phyloP scores from a whole-genome alignment of 768 basidiomycete species.

The Phaeolepiota aurea region DNA sequence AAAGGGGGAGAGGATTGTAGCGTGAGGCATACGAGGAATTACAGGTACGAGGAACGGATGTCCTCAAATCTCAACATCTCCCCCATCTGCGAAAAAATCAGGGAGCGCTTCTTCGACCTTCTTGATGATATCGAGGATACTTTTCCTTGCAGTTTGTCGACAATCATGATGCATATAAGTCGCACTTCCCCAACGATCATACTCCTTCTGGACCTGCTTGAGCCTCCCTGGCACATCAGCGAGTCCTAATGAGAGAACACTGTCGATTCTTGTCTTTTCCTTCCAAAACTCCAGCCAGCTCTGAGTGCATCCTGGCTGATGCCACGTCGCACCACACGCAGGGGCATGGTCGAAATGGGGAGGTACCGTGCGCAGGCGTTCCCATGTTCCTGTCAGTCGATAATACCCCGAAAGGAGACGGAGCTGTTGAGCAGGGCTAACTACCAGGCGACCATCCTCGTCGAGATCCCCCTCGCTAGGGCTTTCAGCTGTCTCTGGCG shows the following conservation, averaged over 20 bases:
- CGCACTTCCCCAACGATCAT: constrained; percentile 61
- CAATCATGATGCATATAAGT: constrained; percentile 81
- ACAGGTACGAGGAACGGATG: background rate
- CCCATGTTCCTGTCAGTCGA: constrained; percentile 61
- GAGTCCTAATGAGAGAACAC: constrained; percentile 47
- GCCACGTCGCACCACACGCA: constrained; percentile 61
- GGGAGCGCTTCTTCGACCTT: constrained; percentile 50
- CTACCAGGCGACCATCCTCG: constrained; percentile 37
- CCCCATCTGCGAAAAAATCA: constrained; percentile 50
- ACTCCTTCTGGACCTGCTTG: constrained; percentile 54
- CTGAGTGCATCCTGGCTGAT: constrained; percentile 63
- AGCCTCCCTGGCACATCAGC: constrained; percentile 65
- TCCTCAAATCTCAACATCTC: background rate
- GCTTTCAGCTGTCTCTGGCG: background rate
- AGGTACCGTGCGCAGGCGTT: constrained; percentile 46
- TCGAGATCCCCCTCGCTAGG: constrained; percentile 24
- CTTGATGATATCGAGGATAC: constrained; percentile 47
- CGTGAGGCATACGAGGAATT: no score
- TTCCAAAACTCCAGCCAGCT: constrained; percentile 78
- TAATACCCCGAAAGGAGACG: constrained; percentile 65
- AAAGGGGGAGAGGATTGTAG: no score
- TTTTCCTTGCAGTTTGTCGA: constrained; percentile 46
- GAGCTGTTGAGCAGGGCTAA: constrained; percentile 51
- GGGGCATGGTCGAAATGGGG: constrained; percentile 58
- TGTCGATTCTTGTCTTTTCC: constrained; percentile 58